These are phyloP conservation scores for Plasmodium gallinaceum DNA, from an alignment of 169 alveolate genomes.

Conservation along the genomic window DNA sequence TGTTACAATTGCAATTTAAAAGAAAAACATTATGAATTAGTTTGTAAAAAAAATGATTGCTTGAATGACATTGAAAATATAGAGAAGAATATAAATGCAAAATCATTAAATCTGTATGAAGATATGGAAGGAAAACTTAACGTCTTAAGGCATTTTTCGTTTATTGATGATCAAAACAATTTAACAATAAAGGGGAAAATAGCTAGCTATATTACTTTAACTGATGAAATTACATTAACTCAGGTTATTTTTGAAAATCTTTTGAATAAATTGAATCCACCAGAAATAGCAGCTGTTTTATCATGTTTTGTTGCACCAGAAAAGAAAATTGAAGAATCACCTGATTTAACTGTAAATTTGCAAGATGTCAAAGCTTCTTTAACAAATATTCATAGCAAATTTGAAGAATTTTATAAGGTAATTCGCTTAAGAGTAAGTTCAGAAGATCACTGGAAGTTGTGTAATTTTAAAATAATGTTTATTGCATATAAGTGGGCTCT, in stretches of 20 bases:
- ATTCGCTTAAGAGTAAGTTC: conserved; percentile 79
- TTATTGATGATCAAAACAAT: conserved; percentile 85
- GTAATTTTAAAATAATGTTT: conserved; percentile 69
- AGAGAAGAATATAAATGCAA: conserved; percentile 82
- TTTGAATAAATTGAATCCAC: conserved; percentile 82
- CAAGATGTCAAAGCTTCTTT: conserved; percentile 84
- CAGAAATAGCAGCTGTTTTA: conserved; percentile 87
- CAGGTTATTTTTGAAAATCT: conserved; percentile 85
- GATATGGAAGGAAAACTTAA: conserved; percentile 88
- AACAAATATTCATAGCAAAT: conserved; percentile 78
- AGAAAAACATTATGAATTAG: conserved; percentile 85
- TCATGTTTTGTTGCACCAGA: conserved; percentile 87
- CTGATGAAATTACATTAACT: conserved; percentile 91
- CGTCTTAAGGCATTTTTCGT: conserved; percentile 86
- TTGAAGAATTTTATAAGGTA: conserved; percentile 78
- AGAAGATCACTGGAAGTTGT: conserved; percentile 82
- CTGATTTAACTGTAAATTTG: conserved; percentile 85
- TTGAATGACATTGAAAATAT: conserved; percentile 83
- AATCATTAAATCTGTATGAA: conserved; percentile 86
- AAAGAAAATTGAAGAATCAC: conserved; percentile 84
- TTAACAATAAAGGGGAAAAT: conserved; percentile 91
- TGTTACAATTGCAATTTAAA: conserved; percentile 84
- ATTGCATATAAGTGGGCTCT: conserved; percentile 86
- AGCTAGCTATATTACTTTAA: conserved; percentile 88
- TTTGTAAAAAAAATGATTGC: conserved; percentile 76